Base-by-base conservation (phyloP, 805 yeast species). In the Pichia gijzeniarum region DNA sequence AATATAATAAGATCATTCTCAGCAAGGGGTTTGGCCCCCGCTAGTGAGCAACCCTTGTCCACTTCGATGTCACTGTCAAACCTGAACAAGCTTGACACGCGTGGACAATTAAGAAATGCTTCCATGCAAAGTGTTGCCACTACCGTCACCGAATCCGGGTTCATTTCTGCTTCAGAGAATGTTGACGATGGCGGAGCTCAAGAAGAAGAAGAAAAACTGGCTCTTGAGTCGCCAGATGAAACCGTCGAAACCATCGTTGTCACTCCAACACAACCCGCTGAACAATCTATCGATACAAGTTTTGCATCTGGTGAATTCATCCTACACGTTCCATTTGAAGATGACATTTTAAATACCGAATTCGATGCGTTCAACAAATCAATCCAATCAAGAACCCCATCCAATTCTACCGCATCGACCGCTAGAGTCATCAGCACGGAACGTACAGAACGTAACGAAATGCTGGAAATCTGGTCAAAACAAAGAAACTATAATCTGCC, bases 301-400 rank as follows among this genome's bases (percentile, higher is more conserved):
- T 53, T 58, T 40, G 41, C 35, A 2, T 45, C 62, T 5, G 50
- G 52, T 22, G 50, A 58, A 10, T 62, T 55, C 43, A 55, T 60
- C 14, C 47, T 61, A 10, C 51, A 55, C 14, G 52, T 56, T 10
- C 72, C 78, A 21, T 64, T 74, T 35, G 76, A 72, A 41, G 63
- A 72, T 28, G 66, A 65, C 48, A 65, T 69, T 40, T 62, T 60
- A 50, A 59, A 65, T 18, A 40, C 36, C 21, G 53, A 50, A 1
- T 66, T 72, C 16, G 47, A 48, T 8, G 50, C 48, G 18, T 51
- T 48, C 19, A 58, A 60, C 21, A 74, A 69, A 47, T 64, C 67
- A 20, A 56, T 52, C 32, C 46, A 55, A 37, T 31, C 47, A 16
- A 45, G 49, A 39, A 45, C 40, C 10, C 36, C 44, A 13, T 49